Evolutionary conservation across 257 asterid genomes (phyloP), one percentile per base, ranked within the genome.

Genomic region (Parsonsia alboflavescens): DNA sequence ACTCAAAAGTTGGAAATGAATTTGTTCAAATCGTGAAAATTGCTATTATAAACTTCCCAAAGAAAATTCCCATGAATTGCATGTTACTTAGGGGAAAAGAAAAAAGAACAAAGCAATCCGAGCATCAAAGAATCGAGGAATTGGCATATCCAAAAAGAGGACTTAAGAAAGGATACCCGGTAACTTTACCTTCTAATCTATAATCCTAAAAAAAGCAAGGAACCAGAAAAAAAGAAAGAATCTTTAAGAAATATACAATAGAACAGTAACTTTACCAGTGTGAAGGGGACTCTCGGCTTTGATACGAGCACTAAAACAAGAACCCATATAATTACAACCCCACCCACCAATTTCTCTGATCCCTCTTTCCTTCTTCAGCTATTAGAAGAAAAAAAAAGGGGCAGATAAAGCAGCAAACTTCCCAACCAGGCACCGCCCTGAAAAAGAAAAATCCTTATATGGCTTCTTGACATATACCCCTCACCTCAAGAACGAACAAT

Each of bases 281-380:
- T 89, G 79, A 17, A 82, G 85, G 79, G 97, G 91, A 73, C 89
- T 85, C 44, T 90, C 85, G 10, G 93, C 93, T 75, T 91, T 81
- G 45, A 91, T 85, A 73, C 93, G 84, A 39, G 79, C 90, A 78
- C 97, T 89, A 65, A 77, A 80, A 76, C 90, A 91, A 81, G 96
- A 89, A 73, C 97, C 97, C 97, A 91, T 91, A 30, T 48, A 45
- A 48, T 26, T 22, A 52, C 58, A 70, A 33, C 39, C 39, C 39
- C 49, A 66, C 50, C 73, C 41, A 75, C 49, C 28, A 49, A 69
- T 12, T 36, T 39, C 68, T 54, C 30, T 56, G 65, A 70, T 52
- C 46, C 74, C 46, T 12, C 22, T 65, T 39, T 65, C 10, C 16
- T 30, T 33, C 45, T 62, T 30, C 22, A 62, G 46, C 72, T 36